A percentile compares a stretch with the other conserved stretches of the same genome.
Conservation (phyloP, 768 basidiomycete genomes). For the Rhizopogon roseolus region DNA sequence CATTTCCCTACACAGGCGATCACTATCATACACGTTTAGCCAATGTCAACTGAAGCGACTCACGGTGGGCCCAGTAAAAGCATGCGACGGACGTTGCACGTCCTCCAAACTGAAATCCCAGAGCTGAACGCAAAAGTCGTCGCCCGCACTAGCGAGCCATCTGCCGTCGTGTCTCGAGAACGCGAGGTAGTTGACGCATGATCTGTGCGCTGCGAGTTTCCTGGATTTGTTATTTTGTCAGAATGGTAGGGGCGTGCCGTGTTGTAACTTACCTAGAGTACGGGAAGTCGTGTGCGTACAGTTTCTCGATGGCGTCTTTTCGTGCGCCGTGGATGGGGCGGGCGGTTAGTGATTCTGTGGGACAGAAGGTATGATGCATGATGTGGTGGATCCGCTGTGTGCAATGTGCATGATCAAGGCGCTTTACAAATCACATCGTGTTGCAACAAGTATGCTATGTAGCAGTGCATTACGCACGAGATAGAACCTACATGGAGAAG, state of each 20-base stretch:
- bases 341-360: not conserved
- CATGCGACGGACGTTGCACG: conserved; percentile 34
- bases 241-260: no score
- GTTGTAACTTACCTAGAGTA: conserved; percentile 25
- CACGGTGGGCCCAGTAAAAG: conserved; percentile 42
- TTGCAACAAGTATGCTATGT: no score
- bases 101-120: conserved; percentile 70
- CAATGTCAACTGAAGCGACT: not conserved
- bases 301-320: conserved; percentile 13
- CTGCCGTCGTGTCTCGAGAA: conserved; percentile 59
- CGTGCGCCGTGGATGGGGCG: conserved; percentile 14
- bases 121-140: conserved; percentile 52
- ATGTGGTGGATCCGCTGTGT: not conserved
- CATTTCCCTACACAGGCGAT: conserved; percentile 46
- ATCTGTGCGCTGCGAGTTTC: conserved; percentile 41
- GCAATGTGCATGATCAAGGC: no score
- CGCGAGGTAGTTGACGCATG: conserved; percentile 60
- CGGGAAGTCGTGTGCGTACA: conserved; percentile 24
- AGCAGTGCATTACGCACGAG: no score
- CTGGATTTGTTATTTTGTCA: conserved; percentile 13
- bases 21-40: no score
- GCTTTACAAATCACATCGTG: no score
- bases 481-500: not conserved
- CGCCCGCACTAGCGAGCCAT: conserved; percentile 66
- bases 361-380: not conserved